A percentile compares a stretch with the other conserved stretches of the same genome.
phyloP scores from a whole-genome alignment of 2,329 filamentous ascomycete species.

The Scleromitrula shiraiana region DNA sequence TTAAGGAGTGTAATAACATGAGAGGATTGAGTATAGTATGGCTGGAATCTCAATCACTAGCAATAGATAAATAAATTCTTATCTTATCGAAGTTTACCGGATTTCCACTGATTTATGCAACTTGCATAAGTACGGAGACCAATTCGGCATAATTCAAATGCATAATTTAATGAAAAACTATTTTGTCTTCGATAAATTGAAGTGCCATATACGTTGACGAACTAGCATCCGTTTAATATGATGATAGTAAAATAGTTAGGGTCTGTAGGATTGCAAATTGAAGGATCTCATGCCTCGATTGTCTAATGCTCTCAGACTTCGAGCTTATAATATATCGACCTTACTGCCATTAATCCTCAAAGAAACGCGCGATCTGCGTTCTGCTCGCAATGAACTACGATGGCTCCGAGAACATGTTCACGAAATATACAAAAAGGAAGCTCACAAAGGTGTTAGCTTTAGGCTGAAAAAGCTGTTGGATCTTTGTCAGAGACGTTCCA shows the following conservation, averaged over 20 bases:
- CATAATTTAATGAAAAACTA: too few relatives aligned
- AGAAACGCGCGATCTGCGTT: conserved; percentile 53
- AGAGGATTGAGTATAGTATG: not conserved
- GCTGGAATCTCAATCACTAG: too few relatives aligned
- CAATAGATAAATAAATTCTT: too few relatives aligned
- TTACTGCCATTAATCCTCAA: conserved; percentile 54
- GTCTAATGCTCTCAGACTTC: conserved; percentile 46
- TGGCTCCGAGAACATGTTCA: conserved; percentile 61
- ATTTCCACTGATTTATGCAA: too few relatives aligned
- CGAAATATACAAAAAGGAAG: not conserved
- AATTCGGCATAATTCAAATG: too few relatives aligned
- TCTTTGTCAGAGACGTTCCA: conserved; percentile 43
- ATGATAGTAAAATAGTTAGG: too few relatives aligned
- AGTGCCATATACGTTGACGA: too few relatives aligned
- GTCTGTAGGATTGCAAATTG: too few relatives aligned
- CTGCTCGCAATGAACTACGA: conserved; percentile 60
- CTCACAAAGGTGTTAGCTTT: conserved; percentile 11
- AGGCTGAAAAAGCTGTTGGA: conserved; percentile 25
- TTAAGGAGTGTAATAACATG: not conserved
- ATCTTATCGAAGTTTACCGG: too few relatives aligned
- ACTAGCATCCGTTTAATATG: too few relatives aligned
- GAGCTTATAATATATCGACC: conserved; percentile 45
- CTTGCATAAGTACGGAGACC: too few relatives aligned
- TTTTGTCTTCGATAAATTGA: too few relatives aligned
- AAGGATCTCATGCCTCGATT: conserved; percentile 51